Evolutionary conservation across 1,284 basidiomycete species (phyloP).

Genomic region (Acaromyces ingoldii): DNA sequence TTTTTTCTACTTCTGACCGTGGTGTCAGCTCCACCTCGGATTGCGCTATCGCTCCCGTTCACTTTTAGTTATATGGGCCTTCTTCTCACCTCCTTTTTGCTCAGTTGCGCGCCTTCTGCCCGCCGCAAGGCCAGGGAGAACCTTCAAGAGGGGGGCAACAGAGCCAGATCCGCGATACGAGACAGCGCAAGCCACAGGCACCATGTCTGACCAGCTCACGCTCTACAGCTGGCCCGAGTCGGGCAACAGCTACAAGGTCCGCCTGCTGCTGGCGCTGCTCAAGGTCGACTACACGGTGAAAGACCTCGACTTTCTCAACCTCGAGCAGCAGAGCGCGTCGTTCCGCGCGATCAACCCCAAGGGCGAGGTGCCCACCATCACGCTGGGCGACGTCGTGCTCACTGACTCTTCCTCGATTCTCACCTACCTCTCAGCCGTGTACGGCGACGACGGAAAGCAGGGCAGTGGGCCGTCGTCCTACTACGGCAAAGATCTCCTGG

Average conservation of each 20-base stretch:
- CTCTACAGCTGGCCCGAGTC: slow-evolving; percentile 5
- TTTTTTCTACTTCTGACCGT: no score
- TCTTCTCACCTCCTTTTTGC: no score
- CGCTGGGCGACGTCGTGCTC: background rate
- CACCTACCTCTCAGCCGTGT: background rate
- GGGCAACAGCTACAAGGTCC: slow-evolving; percentile 6
- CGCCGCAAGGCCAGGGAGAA: no score
- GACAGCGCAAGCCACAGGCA: background rate
- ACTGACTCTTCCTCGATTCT: slow-evolving; percentile 4
- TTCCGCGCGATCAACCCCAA: slow-evolving; percentile 1
- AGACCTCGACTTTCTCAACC: slow-evolving; percentile 3
- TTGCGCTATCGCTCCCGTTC: no score
- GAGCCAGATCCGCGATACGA: no score
- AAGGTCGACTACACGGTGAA: background rate
- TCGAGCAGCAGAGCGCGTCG: background rate
- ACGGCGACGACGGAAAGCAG: background rate
- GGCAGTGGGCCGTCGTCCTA: background rate
- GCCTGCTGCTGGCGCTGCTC: background rate
- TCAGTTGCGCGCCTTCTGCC: no score
- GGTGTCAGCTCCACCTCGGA: no score
- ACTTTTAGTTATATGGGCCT: no score
- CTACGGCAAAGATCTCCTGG: background rate
- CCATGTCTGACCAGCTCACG: background rate
- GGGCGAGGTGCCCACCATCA: background rate
- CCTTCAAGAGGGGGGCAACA: no score